Percentiles rank a stretch among this genome's conserved stretches.
These are phyloP conservation scores for Murraya koenigii DNA, from an alignment of 345 rosid genomes.

Conservation along the genomic window DNA sequence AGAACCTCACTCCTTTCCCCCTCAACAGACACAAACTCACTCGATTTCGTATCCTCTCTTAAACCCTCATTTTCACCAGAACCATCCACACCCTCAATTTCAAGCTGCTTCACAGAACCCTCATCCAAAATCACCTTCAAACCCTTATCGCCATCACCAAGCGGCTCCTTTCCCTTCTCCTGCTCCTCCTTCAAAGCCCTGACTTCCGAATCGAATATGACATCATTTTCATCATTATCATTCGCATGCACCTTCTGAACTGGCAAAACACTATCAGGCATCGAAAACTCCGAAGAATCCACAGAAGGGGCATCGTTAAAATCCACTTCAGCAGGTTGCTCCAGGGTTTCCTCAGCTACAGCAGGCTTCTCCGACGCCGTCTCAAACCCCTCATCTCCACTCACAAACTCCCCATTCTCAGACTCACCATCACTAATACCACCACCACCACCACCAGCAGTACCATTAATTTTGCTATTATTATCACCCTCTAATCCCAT, in stretches of 20 bases:
- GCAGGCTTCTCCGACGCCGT: conserved; percentile 25
- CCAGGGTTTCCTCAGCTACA: conserved; percentile 17
- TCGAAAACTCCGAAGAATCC: conserved; percentile 22
- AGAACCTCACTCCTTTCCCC: conserved; percentile 18
- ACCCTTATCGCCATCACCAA: conserved; percentile 22
- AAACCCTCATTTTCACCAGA: conserved; percentile 32
- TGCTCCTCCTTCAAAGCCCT: conserved; percentile 22
- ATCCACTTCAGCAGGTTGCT: conserved; percentile 6
- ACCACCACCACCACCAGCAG: background rate
- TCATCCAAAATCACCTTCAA: conserved; percentile 16
- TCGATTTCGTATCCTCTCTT: conserved; percentile 7
- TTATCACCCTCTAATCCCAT: conserved; percentile 3
- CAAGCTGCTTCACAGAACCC: conserved; percentile 25
- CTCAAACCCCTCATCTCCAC: conserved; percentile 51
- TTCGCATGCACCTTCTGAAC: conserved; percentile 13
- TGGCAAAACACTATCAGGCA: conserved; percentile 25
- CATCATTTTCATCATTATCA: conserved; percentile 26
- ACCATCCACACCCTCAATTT: conserved; percentile 22
- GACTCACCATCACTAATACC: conserved; percentile 24
- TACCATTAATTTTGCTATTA: conserved; percentile 24
- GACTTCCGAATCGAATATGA: conserved; percentile 14
- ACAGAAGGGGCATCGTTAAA: conserved; percentile 14
- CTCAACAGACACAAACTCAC: conserved; percentile 14
- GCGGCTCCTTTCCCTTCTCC: conserved; percentile 20
- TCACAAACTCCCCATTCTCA: conserved; percentile 39